Evolutionary conservation across 2,329 filamentous ascomycete genomes (phyloP).

Genomic region (Leptographium galeiforme): DNA sequence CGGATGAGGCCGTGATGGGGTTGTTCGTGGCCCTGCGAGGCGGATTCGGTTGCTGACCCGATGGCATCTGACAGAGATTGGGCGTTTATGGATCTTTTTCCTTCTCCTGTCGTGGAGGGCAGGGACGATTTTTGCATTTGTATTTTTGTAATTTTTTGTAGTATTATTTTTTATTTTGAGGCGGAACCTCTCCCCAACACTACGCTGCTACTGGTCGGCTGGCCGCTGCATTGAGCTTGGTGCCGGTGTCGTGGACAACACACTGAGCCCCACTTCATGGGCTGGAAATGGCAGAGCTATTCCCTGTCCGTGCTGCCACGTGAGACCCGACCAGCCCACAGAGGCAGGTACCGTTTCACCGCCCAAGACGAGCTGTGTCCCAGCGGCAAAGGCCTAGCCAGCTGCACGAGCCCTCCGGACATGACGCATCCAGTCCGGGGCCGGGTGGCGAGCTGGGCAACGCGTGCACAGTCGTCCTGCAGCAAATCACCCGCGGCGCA

Average conservation of each 20-base stretch:
- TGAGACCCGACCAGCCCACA: background rate
- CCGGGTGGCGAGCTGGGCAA: too few relatives aligned
- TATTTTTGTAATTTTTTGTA: conserved; percentile 3
- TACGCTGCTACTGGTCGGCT: background rate
- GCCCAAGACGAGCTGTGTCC: background rate
- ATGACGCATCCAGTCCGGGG: too few relatives aligned
- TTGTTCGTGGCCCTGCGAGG: background rate
- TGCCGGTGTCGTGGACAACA: conserved; percentile 2
- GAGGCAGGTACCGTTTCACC: conserved; percentile 1
- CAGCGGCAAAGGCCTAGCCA: too few relatives aligned
- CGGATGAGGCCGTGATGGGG: background rate
- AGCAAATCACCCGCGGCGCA: background rate
- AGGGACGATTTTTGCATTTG: conserved; percentile 2
- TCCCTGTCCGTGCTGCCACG: conserved; percentile 4
- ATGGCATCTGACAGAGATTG: background rate
- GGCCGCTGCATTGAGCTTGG: background rate
- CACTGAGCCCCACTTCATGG: background rate
- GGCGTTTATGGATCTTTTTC: background rate
- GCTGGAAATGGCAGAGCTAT: conserved; percentile 1
- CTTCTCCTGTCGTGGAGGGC: background rate
- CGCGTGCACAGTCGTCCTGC: too few relatives aligned
- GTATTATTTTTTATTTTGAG: conserved; percentile 6
- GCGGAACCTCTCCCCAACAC: conserved; percentile 1
- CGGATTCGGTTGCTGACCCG: background rate
- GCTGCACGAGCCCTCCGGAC: too few relatives aligned